phyloP scores from a whole-genome alignment of 164 flowering plant genomes.

The Berberis vulgaris region DNA sequence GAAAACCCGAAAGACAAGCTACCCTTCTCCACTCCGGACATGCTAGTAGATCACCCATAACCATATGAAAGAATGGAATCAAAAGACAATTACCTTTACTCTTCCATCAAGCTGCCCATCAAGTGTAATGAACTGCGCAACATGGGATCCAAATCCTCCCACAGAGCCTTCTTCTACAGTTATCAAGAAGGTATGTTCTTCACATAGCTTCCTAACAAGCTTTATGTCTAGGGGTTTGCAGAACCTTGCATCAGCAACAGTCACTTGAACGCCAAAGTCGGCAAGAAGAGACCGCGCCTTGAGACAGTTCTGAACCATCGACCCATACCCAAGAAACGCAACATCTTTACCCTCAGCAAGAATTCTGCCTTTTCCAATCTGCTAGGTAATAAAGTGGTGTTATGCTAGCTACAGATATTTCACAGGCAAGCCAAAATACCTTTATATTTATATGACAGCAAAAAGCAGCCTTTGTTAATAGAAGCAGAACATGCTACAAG shows the following conservation, averaged over 20 bases:
- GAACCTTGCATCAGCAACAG: constrained; percentile 96
- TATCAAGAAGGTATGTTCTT: constrained; percentile 59
- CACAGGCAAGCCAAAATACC: neutral
- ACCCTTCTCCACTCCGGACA: no score
- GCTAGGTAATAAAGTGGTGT: constrained; percentile 8
- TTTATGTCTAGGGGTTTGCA: constrained; percentile 89
- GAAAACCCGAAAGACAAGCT: no score
- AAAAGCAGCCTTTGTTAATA: neutral
- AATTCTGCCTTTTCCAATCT: constrained; percentile 81
- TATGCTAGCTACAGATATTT: neutral
- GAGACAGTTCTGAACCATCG: constrained; percentile 93
- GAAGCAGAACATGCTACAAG: neutral
- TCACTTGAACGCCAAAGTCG: constrained; percentile 63
- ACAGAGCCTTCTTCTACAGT: constrained; percentile 86
- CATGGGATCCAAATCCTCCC: constrained; percentile 12
- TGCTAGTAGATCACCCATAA: no score
- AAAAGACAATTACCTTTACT: constrained; percentile 43
- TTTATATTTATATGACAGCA: neutral
- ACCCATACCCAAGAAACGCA: constrained; percentile 81
- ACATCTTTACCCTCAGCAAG: constrained; percentile 75
- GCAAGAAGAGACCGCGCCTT: constrained; percentile 69
- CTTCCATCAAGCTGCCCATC: constrained; percentile 9
- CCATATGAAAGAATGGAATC: no score
- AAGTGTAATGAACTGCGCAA: neutral
- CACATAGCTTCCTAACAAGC: constrained; percentile 66